Evolutionary conservation across 2,329 filamentous ascomycete species (phyloP), one percentile per base, ranked within the genome.

Genomic region (Sporothrix pseudoabietina): DNA sequence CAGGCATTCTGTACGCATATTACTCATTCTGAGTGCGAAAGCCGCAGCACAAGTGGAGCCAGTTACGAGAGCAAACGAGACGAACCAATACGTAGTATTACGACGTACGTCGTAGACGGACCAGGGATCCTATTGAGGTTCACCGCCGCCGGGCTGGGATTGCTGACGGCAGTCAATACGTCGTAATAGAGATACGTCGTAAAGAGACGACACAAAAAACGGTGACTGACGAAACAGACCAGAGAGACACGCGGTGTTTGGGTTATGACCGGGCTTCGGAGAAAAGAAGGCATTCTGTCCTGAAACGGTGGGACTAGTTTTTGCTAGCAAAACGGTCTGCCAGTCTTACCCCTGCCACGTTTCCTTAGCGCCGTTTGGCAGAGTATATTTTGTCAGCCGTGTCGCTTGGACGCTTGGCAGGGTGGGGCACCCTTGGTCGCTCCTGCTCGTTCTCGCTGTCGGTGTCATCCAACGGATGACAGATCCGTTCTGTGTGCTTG

Each of bases 331-430:
- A 55, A 55, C 52, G 52, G 52, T 55, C 52, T 19, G 12, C 1
- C 1, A 32, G 30, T 4, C 16, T n/a, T 39, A 39, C 44, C 26
- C 30, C 47, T 12, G 26, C 30, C 3, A 35, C 47, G 68, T 54
- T 57, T 70, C 35, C 52, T 30, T 70, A 68, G 61, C 59, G 30
- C 39, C 71, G 71, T 68, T 68, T 57, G 14, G 12, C 55, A 59
- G 55, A 59, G 55, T 68, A 52, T 68, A 52, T 73, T 72, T 73
- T 73, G 72, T 73, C 72, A 73, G 72, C 72, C 59, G 72, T 59
- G 65, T 61, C 69, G 69, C 52, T 69, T 69, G 16, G 10, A 14
- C 26, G 44, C 44, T 68, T 69, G 47, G 66, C 66, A 10, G 32
- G 32, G 44, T 68, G 65, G 65, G 30, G 14, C 41, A 22, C 59